A percentile compares a stretch with the other conserved stretches of the same genome.
Conservation (phyloP, 2,329 filamentous ascomycete species). For the Sporothrix pallida region DNA sequence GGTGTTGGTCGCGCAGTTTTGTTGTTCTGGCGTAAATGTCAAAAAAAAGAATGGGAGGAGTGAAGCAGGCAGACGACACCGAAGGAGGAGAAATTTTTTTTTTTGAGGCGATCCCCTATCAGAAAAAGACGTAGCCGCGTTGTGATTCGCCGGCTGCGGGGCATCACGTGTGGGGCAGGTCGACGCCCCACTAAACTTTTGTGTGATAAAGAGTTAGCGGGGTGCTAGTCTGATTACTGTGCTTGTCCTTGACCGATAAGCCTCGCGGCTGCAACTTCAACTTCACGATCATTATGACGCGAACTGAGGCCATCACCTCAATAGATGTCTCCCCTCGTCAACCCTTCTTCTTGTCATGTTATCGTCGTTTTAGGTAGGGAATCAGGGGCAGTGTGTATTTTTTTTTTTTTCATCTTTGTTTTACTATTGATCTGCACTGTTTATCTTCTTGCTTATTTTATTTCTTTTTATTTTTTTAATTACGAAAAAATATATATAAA, state of each 20-base stretch:
- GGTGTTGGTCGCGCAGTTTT: background rate
- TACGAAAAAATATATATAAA: too few relatives aligned
- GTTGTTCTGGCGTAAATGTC: background rate
- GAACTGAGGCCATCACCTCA: slow-evolving; percentile 7
- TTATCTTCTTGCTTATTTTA: too few relatives aligned
- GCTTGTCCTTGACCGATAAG: background rate
- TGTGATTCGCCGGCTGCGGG: background rate
- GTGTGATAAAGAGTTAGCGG: background rate
- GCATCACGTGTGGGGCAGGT: slow-evolving; percentile 10
- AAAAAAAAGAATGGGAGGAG: slow-evolving; percentile 7
- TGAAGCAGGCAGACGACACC: slow-evolving; percentile 26
- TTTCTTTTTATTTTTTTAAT: too few relatives aligned
- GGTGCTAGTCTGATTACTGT: slow-evolving; percentile 5
- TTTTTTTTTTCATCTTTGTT: background rate
- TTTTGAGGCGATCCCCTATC: slow-evolving; percentile 2
- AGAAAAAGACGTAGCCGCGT: background rate
- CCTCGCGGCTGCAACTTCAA: background rate
- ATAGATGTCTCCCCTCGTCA: background rate
- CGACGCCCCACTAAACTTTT: background rate
- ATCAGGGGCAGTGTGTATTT: too few relatives aligned
- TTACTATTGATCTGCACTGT: too few relatives aligned
- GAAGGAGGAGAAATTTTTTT: slow-evolving; percentile 28
- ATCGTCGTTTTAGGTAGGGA: too few relatives aligned
- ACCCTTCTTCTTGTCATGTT: background rate
- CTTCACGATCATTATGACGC: slow-evolving; percentile 10